These are phyloP conservation scores for Apiotrichum mycotoxinovorans DNA, from an alignment of 1,284 basidiomycete species.

Conservation along the genomic window DNA sequence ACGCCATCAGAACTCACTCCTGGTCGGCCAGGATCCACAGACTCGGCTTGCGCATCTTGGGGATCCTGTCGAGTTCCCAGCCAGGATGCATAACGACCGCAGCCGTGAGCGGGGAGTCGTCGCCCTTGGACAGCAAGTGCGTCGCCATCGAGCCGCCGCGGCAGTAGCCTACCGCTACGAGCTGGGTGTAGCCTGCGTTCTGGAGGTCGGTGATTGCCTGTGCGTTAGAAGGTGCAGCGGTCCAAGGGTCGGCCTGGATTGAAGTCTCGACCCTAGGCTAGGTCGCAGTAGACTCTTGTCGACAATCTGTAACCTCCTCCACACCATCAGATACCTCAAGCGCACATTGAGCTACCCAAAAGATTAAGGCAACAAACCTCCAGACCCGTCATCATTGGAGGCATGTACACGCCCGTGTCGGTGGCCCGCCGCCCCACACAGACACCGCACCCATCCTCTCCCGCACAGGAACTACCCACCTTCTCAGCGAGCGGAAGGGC, in stretches of 20 bases:
- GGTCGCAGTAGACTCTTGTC: too few relatives aligned
- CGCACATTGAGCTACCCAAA: too few relatives aligned
- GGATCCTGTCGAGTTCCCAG: constrained; percentile 48
- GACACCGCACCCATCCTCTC: too few relatives aligned
- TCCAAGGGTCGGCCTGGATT: too few relatives aligned
- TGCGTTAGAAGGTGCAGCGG: too few relatives aligned
- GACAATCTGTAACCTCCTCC: too few relatives aligned
- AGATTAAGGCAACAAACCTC: too few relatives aligned
- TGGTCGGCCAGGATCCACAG: constrained; percentile 61
- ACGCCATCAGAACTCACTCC: constrained; percentile 43
- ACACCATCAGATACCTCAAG: too few relatives aligned
- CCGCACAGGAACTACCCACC: constrained; percentile 7
- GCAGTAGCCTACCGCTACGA: constrained; percentile 66
- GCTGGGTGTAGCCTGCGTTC: constrained; percentile 57
- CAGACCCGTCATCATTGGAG: too few relatives aligned
- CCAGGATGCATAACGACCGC: constrained; percentile 61
- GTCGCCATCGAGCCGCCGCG: constrained; percentile 55
- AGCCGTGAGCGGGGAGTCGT: constrained; percentile 49
- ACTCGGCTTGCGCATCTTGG: constrained; percentile 55
- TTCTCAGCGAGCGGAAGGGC: constrained; percentile 2
- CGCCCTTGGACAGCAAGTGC: constrained; percentile 27
- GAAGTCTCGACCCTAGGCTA: too few relatives aligned
- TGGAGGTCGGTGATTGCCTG: constrained; percentile 40
- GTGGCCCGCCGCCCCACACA: too few relatives aligned
- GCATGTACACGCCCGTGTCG: too few relatives aligned